Conservation (phyloP, 1,284 basidiomycete genomes). For the Cutaneotrichosporon daszewskae region DNA sequence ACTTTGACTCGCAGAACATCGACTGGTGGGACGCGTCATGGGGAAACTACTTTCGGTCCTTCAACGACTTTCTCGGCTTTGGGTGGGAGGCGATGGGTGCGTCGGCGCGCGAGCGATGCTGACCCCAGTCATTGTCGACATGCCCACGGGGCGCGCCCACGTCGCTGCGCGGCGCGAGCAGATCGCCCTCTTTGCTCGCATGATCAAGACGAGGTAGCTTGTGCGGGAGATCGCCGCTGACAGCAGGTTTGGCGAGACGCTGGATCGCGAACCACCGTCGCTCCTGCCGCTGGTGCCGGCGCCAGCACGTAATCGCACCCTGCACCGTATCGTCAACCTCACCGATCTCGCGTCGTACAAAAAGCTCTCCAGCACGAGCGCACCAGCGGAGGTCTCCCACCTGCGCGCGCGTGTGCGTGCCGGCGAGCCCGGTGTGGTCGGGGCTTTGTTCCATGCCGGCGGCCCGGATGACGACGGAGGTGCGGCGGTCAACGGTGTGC, state of each 20-base stretch:
- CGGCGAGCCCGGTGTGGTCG: slow-evolving; percentile 63
- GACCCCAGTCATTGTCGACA: slow-evolving; percentile 60
- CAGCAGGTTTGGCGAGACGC: slow-evolving; percentile 39
- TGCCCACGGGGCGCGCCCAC: slow-evolving; percentile 65
- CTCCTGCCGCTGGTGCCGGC: slow-evolving; percentile 33
- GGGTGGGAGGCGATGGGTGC: slow-evolving; percentile 70
- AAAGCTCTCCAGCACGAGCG: slow-evolving; percentile 65
- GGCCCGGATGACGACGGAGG: slow-evolving; percentile 13
- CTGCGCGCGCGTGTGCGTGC: slow-evolving; percentile 61
- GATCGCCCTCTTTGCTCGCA: slow-evolving; percentile 50
- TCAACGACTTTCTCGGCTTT: slow-evolving; percentile 74
- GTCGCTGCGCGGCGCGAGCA: slow-evolving; percentile 68
- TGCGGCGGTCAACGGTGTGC: slow-evolving; percentile 24
- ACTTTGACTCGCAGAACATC: slow-evolving; percentile 67
- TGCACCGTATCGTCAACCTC: slow-evolving; percentile 63
- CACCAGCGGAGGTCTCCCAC: slow-evolving; percentile 63
- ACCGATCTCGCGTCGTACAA: slow-evolving; percentile 65
- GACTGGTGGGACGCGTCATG: slow-evolving; percentile 74
- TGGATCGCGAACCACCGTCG: slow-evolving; percentile 41
- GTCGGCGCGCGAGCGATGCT: slow-evolving; percentile 9
- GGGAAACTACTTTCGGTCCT: slow-evolving; percentile 71
- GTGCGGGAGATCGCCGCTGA: not conserved
- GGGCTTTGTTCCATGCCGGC: slow-evolving; percentile 59
- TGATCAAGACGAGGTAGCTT: slow-evolving; percentile 45
- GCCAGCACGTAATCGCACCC: slow-evolving; percentile 51